Base-by-base conservation (phyloP, 192 early-diverging fungal species). In the Pilobolus umbonatus region DNA sequence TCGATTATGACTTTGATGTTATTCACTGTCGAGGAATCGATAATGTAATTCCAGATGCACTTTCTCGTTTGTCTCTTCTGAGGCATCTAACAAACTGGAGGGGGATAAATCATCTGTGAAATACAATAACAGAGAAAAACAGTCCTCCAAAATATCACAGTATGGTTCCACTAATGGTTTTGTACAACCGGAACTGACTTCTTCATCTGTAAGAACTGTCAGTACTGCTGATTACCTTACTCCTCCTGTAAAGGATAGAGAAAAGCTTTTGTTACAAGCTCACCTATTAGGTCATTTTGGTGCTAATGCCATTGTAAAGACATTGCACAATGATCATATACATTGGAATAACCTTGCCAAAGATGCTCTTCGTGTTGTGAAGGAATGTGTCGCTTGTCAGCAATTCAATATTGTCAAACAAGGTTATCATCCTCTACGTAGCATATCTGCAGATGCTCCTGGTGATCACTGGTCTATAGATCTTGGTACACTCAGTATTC, bases 11-110 rank as follows among this genome's bases (percentile, higher is more conserved):
- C 19, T 74, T 74, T 19, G 36, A 17, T 0, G 49, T 68, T 9
- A 12, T 43, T n/a, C 54, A 74, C 34, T 24, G 44, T 1, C 62
- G 45, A 6, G 67, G 72, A 25, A 35, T 66, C 7, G 1, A 56
- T 1, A 74, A 74, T 38, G 31, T 66, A 3, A 29, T 74, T 4
- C 72, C 72, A 38, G 72, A 74, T 60, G n/a, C 17, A 5, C 42
- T 74, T 5, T 66, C 63, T 25, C 58, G 63, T 17, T 32, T 59
- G 1, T 60, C 19, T 2, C 32, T 31, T 2, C 15, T 17, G 8
- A n/a, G 1, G 26, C 15, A 1, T n/a, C 11, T 14, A 15, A 42
- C 43, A 29, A 34, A 26, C 51, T 62, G 61, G 61, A 12, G 10
- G 61, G 52, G 38, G 45, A 29, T 62, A 36, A 46, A 40, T 15